phyloP scores from a whole-genome alignment of 2,329 filamentous ascomycete species.

The Fusarium sp. region DNA sequence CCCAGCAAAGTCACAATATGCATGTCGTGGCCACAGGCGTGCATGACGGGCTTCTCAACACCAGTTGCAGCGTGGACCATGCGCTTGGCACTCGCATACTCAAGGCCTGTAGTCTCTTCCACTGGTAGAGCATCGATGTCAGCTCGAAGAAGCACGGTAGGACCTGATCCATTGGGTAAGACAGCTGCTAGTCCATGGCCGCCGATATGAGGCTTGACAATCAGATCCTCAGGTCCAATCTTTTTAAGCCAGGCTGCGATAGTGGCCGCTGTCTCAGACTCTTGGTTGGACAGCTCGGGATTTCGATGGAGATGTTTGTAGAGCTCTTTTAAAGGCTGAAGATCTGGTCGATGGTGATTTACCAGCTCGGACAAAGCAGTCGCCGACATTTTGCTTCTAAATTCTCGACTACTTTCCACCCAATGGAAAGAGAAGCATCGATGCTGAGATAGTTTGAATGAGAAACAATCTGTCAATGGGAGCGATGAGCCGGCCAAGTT shows the following conservation, averaged over 20 bases:
- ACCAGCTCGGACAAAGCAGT: background rate
- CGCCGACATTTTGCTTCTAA: background rate
- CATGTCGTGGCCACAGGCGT: slow-evolving; percentile 74
- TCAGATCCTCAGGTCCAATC: background rate
- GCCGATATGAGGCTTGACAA: slow-evolving; percentile 62
- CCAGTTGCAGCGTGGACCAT: slow-evolving; percentile 12
- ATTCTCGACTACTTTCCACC: no score
- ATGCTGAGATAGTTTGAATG: background rate
- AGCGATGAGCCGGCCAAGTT: no score
- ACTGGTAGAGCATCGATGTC: slow-evolving; percentile 71
- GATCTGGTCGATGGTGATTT: slow-evolving; percentile 8
- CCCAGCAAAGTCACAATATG: slow-evolving; percentile 68
- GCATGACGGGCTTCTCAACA: slow-evolving; percentile 64
- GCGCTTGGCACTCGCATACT: slow-evolving; percentile 58
- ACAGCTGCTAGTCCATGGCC: slow-evolving; percentile 67
- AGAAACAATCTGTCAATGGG: no score
- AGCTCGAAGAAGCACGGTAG: slow-evolving; percentile 65
- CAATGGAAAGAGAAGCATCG: no score
- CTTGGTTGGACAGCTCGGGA: slow-evolving; percentile 67
- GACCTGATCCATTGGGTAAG: slow-evolving; percentile 63
- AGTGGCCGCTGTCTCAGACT: slow-evolving; percentile 60
- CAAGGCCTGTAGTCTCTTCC: slow-evolving; percentile 62
- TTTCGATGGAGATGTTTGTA: slow-evolving; percentile 68
- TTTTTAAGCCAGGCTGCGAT: slow-evolving; percentile 53
- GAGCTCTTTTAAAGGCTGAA: slow-evolving; percentile 13